Evolutionary conservation across 495 filamentous ascomycete genomes (phyloP), one percentile per base, ranked within the genome.

Genomic region (Penicillium parvum): DNA sequence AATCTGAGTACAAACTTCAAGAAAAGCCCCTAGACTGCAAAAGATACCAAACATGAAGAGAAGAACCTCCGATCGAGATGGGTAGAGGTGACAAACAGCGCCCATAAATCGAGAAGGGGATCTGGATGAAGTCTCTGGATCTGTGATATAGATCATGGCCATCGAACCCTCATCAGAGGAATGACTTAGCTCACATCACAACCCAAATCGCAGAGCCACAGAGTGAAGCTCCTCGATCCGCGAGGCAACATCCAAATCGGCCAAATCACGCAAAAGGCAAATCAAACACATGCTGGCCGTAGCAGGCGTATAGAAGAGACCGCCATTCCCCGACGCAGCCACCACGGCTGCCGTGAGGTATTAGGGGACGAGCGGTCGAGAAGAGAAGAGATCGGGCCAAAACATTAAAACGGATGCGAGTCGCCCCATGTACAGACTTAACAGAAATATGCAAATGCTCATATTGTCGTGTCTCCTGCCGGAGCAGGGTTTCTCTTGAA

Each of bases 361-460:
- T 30, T 30, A 30, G 12, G 28, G 28, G 28, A 30, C 28, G 16
- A 18, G 37, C 21, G 28, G 27, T 30, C 30, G 16, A 41, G 27
- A 12, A 41, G 18, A 12, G 10, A 30, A 38, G 43, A 45, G 45
- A 33, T 33, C 37, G 40, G 47, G 44, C 43, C 48, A 53, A 29
- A 57, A 57, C 58, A 53, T 65, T 61, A 59, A 69, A 62, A 58
- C 50, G 43, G 43, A 69, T 66, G 62, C 62, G 55, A 57, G 53
- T 57, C 56, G 53, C 61, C 58, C 63, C 60, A 63, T 65, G 54
- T 64, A 65, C 58, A 65, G 64, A 69, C 52, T 57, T 46, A 57
- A 61, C 52, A 63, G 54, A 45, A 55, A 67, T 60, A 63, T 70
- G 66, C 66, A 70, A 65, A 62, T 70, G 64, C 64, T 65, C 47